Base-by-base conservation (phyloP, 768 basidiomycete genomes). In the Neoboletus magnificus region DNA sequence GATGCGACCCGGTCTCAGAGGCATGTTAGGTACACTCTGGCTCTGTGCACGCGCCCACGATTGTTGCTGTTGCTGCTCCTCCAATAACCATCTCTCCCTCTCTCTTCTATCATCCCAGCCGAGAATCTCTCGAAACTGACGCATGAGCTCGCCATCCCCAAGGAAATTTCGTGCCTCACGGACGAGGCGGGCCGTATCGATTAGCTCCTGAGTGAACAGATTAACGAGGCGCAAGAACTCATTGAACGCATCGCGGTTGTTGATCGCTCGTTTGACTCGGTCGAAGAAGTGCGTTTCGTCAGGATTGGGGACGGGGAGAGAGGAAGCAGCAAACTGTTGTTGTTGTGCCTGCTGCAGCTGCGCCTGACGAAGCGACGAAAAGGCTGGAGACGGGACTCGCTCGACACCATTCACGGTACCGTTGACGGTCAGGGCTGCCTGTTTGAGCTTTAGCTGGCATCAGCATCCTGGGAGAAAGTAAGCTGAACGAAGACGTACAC, bases 171-270 rank as follows among this genome's bases (percentile, higher is more conserved):
- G 77, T 33, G 85, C 85, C 63, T 95, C 89, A 60, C 89, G 85
- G 46, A 98, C 80, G 10, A 98, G 81, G 16, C 87, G 84, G 25
- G 85, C 82, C 2, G 86, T 83, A 64, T 98, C 94, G 62, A 99
- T 96, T 66, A 91, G 85, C 57, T 94, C 92, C 67, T 96, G 93
- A 2, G 92, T 90, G 66, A 94, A 99, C 2, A 99, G 79, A 71
- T 98, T 98, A 62, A 98, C 82, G 43, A 98, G 77, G 67, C 94
- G 97, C 57, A 99, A 75, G 73, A 99, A 98, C 72, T 98, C 97
- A 69, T 94, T 92, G 73, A 89, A 92, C 1, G 85, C 83, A 46
- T 91, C 89, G 13, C 86, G 79, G 58, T 80, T 85, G 53, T 87
- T 85, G 42, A 93, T 74, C 1, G 81, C 77, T 16, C 82, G 82